Evolutionary conservation across 352 stramenopile species (phyloP), one percentile per base, ranked within the genome.

Genomic region (Globisporangium carolinianum): DNA sequence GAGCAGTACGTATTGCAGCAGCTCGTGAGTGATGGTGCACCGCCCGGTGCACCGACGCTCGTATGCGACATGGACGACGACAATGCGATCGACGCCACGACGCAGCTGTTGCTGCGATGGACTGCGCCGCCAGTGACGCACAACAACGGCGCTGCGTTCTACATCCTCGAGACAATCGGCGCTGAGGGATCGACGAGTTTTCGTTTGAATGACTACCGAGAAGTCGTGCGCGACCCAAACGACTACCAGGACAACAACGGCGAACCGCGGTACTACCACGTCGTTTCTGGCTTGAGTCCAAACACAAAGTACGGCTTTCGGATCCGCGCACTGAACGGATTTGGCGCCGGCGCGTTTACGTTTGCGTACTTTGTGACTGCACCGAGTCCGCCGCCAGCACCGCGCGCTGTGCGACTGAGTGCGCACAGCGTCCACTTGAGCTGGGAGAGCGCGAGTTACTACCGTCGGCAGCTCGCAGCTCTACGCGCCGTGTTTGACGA

Each of bases 251-350:
- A 93, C 63, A 94, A 94, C 54, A 55, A 73, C 11, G 84, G 84
- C 15, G 69, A 92, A 42, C 79, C 89, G 38, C 79, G 87, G 24
- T 94, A 94, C 37, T 67, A 83, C 12, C 86, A 88, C 64, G 71
- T 83, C 6, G 68, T 92, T 17, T 72, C 71, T 0, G 76, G 78
- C 0, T 55, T 97, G 8, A 39, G 58, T 8, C 86, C 91, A 6
- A 96, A 94, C 68, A 96, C 87, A 11, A 92, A 90, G 62, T 97
- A 97, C 59, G 76, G 67, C 47, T 96, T 97, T 57, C 82, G 91
- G 6, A 59, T 97, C 6, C 85, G 91, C 11, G 89, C 86, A 6
- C 81, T 97, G 43, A 98, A 97, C 51, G 87, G 87, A 15, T 97
- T 97, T 65, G 91, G 89, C 8, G 83, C 91, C 1, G 86, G 87